These are phyloP conservation scores for Cynara cardunculus DNA, from an alignment of 129 eudicot species.

Conservation along the genomic window DNA sequence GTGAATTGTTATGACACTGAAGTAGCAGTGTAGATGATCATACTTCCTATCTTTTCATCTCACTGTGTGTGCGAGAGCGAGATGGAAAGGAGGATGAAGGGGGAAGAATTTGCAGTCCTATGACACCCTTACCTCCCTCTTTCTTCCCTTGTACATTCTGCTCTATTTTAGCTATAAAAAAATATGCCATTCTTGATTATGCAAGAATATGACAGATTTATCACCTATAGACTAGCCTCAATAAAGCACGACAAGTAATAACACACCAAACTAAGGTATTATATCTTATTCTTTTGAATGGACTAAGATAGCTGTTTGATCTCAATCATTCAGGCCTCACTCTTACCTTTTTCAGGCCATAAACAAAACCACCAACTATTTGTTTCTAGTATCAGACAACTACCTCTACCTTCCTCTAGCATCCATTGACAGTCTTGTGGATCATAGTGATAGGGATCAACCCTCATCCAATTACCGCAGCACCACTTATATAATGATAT, in stretches of 20 bases:
- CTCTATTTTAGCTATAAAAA: too few relatives aligned
- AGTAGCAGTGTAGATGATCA: neutral
- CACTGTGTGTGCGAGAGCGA: too few relatives aligned
- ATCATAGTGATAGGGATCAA: neutral
- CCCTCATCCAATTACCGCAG: neutral
- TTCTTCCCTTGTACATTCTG: too few relatives aligned
- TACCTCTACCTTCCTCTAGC: neutral
- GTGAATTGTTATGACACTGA: too few relatives aligned
- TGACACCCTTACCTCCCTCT: too few relatives aligned
- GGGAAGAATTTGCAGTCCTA: too few relatives aligned
- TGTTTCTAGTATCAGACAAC: neutral
- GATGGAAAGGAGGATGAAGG: too few relatives aligned
- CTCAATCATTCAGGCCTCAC: neutral
- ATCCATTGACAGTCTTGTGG: neutral
- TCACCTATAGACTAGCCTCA: neutral
- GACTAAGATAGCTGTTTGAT: too few relatives aligned
- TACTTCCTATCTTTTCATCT: too few relatives aligned
- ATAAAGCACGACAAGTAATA: neutral
- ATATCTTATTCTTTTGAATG: neutral
- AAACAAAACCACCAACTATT: neutral
- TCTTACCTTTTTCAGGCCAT: neutral
- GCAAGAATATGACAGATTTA: neutral
- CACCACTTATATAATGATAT: neutral
- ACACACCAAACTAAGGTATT: neutral
- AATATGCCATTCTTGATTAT: too few relatives aligned